phyloP scores from a whole-genome alignment of 805 yeast species.

The Yamadazyma phyllophila region DNA sequence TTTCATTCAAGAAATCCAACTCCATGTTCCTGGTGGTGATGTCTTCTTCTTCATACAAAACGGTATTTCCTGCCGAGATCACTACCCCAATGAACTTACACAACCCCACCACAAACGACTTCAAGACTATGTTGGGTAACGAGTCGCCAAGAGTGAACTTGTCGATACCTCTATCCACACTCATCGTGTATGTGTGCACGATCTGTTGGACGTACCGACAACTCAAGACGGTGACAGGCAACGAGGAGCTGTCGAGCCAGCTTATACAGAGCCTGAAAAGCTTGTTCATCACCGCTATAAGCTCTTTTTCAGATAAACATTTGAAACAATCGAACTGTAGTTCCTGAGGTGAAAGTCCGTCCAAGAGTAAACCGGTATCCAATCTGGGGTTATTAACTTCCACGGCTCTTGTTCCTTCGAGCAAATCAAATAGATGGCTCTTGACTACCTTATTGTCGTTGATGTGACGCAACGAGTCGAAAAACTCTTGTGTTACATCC shows the following conservation, averaged over 20 bases:
- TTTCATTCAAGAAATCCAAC: constrained; percentile 29
- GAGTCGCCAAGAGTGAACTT: constrained; percentile 24
- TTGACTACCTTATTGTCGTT: constrained; percentile 57
- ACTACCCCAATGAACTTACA: constrained; percentile 52
- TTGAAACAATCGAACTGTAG: constrained; percentile 43
- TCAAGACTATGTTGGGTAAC: constrained; percentile 46
- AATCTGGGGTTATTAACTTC: constrained; percentile 70
- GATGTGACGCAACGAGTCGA: constrained; percentile 36
- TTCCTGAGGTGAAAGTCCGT: constrained; percentile 39
- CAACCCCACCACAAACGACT: constrained; percentile 51
- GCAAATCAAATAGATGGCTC: constrained; percentile 58
- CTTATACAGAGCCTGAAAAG: constrained; percentile 54
- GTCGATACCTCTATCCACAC: constrained; percentile 13
- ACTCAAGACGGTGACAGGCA: constrained; percentile 75
- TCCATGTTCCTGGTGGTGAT: constrained; percentile 64
- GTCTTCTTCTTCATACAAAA: constrained; percentile 74
- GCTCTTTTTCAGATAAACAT: constrained; percentile 37
- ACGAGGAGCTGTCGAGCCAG: constrained; percentile 76
- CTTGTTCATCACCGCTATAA: constrained; percentile 52
- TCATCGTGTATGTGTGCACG: constrained; percentile 38
- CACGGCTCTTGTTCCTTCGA: constrained; percentile 85
- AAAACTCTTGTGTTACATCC: constrained; percentile 59
- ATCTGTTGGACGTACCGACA: constrained; percentile 68
- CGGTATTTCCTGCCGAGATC: constrained; percentile 51
- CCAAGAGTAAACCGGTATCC: constrained; percentile 70